These are phyloP conservation scores for Kregervanrija pseudodelftensis DNA, from an alignment of 805 yeast genomes.

Conservation along the genomic window DNA sequence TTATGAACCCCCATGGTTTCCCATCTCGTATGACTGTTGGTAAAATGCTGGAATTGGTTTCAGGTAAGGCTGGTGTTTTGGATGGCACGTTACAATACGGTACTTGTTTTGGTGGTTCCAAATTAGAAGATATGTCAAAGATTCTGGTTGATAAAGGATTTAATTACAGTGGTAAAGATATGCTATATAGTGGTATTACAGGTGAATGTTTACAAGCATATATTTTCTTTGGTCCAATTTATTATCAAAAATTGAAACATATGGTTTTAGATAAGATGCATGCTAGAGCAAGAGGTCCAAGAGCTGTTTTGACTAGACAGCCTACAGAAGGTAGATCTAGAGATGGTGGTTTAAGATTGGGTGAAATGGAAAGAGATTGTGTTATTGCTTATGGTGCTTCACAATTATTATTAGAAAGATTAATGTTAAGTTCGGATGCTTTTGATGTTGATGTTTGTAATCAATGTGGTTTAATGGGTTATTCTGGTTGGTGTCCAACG, in stretches of 20 bases:
- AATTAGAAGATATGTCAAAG: conserved; percentile 88
- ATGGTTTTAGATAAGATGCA: conserved; percentile 99
- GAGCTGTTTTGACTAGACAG: conserved; percentile 96
- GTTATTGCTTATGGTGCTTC: conserved; percentile 99
- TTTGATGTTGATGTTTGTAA: conserved; percentile 95
- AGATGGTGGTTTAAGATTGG: conserved; percentile 97
- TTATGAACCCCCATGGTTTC: conserved; percentile 99
- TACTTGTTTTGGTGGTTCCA: conserved; percentile 98
- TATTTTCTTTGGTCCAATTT: conserved; percentile 97
- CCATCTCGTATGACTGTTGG: conserved; percentile 99
- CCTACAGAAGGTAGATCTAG: conserved; percentile 99
- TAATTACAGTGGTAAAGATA: conserved; percentile 93
- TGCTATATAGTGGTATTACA: conserved; percentile 94
- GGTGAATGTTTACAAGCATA: conserved; percentile 97
- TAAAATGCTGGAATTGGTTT: conserved; percentile 91
- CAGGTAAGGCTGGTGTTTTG: conserved; percentile 96
- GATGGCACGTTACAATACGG: conserved; percentile 91
- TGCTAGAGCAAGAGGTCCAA: conserved; percentile 98
- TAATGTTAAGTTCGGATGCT: conserved; percentile 96
- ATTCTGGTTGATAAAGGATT: conserved; percentile 87
- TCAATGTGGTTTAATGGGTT: conserved; percentile 94
- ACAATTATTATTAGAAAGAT: conserved; percentile 83
- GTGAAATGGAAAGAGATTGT: conserved; percentile 99
- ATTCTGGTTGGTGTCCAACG: conserved; percentile 96
- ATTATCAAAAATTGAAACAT: conserved; percentile 96